Percentiles rank a stretch among this genome's conserved stretches.
These are phyloP conservation scores for Volutella citrinella DNA, from an alignment of 2,329 filamentous ascomycete genomes.

Conservation along the genomic window DNA sequence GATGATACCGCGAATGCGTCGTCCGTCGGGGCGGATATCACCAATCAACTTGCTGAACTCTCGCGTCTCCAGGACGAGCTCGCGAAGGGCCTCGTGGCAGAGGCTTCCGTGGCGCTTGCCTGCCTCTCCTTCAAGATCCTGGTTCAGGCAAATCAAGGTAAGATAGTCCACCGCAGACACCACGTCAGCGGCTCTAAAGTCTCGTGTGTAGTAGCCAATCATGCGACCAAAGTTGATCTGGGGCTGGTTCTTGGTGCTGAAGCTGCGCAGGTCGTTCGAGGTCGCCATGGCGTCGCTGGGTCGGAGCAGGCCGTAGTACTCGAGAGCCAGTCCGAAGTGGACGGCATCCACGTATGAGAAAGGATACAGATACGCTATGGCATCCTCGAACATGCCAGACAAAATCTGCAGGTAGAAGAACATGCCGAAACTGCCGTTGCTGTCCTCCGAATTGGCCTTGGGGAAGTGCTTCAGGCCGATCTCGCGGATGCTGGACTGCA, in stretches of 20 bases:
- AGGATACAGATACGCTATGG: conserved; percentile 84
- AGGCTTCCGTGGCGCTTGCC: conserved; percentile 76
- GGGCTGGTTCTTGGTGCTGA: conserved; percentile 66
- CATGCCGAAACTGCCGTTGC: conserved; percentile 75
- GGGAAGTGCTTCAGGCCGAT: conserved; percentile 91
- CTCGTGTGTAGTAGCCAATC: conserved; percentile 90
- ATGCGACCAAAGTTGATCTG: conserved; percentile 95
- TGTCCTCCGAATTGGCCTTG: conserved; percentile 73
- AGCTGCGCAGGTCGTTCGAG: conserved; percentile 65
- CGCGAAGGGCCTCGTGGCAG: conserved; percentile 88
- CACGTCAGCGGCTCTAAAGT: conserved; percentile 89
- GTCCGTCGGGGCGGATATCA: conserved; percentile 83
- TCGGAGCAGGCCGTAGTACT: conserved; percentile 84
- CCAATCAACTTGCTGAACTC: conserved; percentile 94
- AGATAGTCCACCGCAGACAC: conserved; percentile 93
- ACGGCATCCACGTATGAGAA: conserved; percentile 92
- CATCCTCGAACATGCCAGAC: conserved; percentile 90
- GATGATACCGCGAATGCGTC: conserved; percentile 80
- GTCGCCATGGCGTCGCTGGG: conserved; percentile 77
- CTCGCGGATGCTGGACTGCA: conserved; percentile 78
- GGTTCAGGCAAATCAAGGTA: conserved; percentile 85
- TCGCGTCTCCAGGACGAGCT: conserved; percentile 92
- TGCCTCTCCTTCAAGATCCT: conserved; percentile 70
- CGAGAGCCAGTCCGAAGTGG: conserved; percentile 87
- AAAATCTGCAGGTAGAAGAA: conserved; percentile 92